Evolutionary conservation across 1,284 basidiomycete genomes (phyloP), one percentile per base, ranked within the genome.

Genomic region (Fomitiporia mediterranea): DNA sequence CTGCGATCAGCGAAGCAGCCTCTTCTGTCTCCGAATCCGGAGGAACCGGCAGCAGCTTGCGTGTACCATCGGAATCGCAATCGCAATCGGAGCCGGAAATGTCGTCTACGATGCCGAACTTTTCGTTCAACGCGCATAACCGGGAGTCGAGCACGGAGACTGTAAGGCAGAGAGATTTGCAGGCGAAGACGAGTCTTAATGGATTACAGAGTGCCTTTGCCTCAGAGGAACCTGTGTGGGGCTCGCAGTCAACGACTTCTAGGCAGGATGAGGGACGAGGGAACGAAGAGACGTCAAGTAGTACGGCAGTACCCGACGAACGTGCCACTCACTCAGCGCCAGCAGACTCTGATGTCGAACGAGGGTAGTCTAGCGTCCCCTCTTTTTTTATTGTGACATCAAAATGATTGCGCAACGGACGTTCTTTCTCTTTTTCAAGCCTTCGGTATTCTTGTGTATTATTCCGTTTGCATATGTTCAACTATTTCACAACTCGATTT

Each of bases 1-100:
- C 83, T 39, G 77, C 80, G 15, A 82, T 89, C 30, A 54, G 50
- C 42, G 56, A 58, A 39, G 28, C 46, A 25, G 23, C 44, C 13
- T 47, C 47, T 23, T 55, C 54, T 4, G 13, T 9, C 5, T 43
- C 40, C 40, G 40, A n/a, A 43, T 43, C 17, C 19, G 11, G 15
- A 4, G 4, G 13, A 15, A 15, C 43, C 4, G 27, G 15, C 3
- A 23, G 27, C 7, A 46, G 43, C 43, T 23, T 13, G 4, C 4
- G 19, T 46, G 21, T 15, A 46, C 43, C 21, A 46, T 21, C n/a
- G 43, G 43, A 46, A 46, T 15, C 43, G 13, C 43, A 46, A 3
- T 25, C 13, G 4, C 19, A 48, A 48, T 48, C 46, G 17, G 47
- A 11, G 5, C 23, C 30, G 27, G 47, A 35, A 23, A 19, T 23